phyloP scores from a whole-genome alignment of 768 basidiomycete genomes.

The Infundibulicybe gibba region DNA sequence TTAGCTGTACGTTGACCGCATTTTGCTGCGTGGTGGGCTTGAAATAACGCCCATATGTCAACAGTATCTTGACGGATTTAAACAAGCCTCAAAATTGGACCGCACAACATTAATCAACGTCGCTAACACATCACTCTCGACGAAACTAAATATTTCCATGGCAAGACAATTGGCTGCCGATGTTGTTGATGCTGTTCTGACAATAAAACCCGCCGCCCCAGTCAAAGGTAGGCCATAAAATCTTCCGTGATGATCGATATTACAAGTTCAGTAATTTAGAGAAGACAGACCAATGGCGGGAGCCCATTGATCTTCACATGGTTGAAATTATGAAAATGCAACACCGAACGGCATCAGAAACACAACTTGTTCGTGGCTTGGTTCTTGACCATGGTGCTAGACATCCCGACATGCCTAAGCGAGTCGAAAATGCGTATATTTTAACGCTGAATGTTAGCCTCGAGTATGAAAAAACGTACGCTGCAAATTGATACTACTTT shows the following conservation, averaged over 20 bases:
- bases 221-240: conserved; percentile 41
- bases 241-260: too few relatives aligned
- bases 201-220: conserved; percentile 74
- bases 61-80: conserved; percentile 93
- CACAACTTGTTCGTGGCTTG: conserved; percentile 90
- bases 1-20: conserved; percentile 55
- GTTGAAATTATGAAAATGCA: conserved; percentile 99
- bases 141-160: conserved; percentile 80
- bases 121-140: conserved; percentile 92
- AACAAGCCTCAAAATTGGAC: conserved; percentile 73
- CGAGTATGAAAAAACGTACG: conserved; percentile 99
- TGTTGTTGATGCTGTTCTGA: conserved; percentile 91
- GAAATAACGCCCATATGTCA: conserved; percentile 4
- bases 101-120: conserved; percentile 90
- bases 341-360: conserved; percentile 96
- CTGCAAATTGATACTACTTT: conserved; percentile 10
- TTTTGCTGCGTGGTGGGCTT: too few relatives aligned
- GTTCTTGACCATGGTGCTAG: conserved; percentile 97
- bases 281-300: conserved; percentile 64
- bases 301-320: conserved; percentile 99
- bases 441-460: conserved; percentile 95
- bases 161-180: conserved; percentile 88
- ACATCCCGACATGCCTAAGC: conserved; percentile 99
- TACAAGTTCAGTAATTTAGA: conserved; percentile 29
- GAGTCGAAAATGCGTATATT: conserved; percentile 93